Conservation (phyloP, 2,329 filamentous ascomycete genomes). For the Microthyrium microscopicum region DNA sequence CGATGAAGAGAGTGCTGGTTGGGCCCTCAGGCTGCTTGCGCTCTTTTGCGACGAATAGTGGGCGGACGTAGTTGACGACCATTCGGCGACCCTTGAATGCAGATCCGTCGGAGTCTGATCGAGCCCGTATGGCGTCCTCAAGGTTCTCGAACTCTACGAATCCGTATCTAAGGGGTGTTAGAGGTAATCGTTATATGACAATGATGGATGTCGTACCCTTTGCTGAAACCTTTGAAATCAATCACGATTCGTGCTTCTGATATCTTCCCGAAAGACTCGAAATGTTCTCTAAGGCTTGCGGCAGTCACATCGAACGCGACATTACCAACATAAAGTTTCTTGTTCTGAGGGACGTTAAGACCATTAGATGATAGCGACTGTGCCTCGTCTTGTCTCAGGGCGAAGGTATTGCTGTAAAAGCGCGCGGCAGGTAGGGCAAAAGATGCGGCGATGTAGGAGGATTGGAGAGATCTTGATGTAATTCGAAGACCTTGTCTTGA, state of each 20-base stretch:
- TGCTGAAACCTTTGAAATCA: conserved; percentile 47
- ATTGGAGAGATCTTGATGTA: too few species aligned
- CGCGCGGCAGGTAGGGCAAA: too few species aligned
- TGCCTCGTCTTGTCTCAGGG: too few species aligned
- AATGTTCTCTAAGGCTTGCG: conserved; percentile 41
- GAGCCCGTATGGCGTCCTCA: conserved; percentile 37
- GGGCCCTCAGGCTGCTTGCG: conserved; percentile 25
- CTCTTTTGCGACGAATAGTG: conserved; percentile 10
- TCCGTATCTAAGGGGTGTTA: conserved; percentile 36
- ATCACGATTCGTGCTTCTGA: conserved; percentile 37
- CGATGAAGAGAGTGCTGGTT: conserved; percentile 58
- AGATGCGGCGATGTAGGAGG: too few species aligned
- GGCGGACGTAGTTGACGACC: conserved; percentile 41
- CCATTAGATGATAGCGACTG: too few species aligned
- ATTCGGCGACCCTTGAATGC: conserved; percentile 48
- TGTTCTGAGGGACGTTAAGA: too few species aligned
- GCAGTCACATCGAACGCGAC: conserved; percentile 51
- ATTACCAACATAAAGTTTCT: conserved; percentile 46
- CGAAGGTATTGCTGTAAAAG: too few species aligned
- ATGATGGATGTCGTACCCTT: conserved; percentile 36
- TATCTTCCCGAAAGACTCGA: conserved; percentile 41
- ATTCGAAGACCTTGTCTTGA: too few species aligned
- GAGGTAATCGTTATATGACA: conserved; percentile 9
- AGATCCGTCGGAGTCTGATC: conserved; percentile 40
- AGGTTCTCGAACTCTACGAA: conserved; percentile 44